Base-by-base conservation (phyloP, 2,329 filamentous ascomycete species). In the Sphaerulina populicola region DNA sequence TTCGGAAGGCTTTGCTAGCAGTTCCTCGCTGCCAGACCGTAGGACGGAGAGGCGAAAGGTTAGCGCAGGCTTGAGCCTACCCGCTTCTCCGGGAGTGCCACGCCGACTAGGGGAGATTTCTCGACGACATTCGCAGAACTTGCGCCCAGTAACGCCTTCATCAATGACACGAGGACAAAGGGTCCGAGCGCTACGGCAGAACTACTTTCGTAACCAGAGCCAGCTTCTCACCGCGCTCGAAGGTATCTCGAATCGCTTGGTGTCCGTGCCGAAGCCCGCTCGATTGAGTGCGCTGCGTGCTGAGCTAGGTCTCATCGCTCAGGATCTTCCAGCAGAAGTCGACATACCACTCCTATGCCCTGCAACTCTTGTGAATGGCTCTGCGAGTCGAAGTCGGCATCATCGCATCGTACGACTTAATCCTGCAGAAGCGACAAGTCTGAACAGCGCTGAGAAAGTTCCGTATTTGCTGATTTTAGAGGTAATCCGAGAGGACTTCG, bases 361-460 rank as follows among this genome's bases (percentile, higher is more conserved):
- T 12, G 84, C 86, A 0, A 83, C 82, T 0, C 69, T 91, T 44
- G 77, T 85, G 9, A 79, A 87, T 67, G 85, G 87, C 18, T 78
- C 80, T n/a, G 80, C 86, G 2, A 80, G 83, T 23, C 82, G 81
- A 64, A 90, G 86, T 63, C 80, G 79, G 49, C 88, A 93, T 66
- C 87, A 93, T 64, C 81, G 87, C 33, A 88, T 93, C 53, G 86
- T 93, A 41, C 80, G 87, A 35, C 75, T 93, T 44, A 93, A 90
- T 62, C 88, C 87, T 6, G 85, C 86, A 1, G 87, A 93, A 68
- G 83, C 87, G 5, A 91, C 87, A 0, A 88, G 90, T 49, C 71
- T 93, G 46, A 93, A 93, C 68, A 93, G 87, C 65, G 87, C 87
- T 4, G 86, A 93, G 66, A 86, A 89, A 65, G 87, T 93, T 40